Conservation (phyloP, 2,329 filamentous ascomycete genomes). For the Coccinonectria pachysandricola region DNA sequence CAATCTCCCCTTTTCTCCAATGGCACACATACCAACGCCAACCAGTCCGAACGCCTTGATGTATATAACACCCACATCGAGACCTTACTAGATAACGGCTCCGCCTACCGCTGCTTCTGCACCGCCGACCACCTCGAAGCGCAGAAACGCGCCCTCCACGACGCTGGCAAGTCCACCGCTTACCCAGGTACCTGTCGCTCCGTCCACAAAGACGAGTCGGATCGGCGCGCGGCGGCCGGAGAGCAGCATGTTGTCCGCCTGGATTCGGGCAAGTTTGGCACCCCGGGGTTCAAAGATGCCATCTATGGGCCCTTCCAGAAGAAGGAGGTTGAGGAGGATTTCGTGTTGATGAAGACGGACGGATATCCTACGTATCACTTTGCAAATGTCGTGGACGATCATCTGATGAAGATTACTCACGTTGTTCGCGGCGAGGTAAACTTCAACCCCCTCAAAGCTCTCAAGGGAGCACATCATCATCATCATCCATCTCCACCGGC, state of each 20-base stretch:
- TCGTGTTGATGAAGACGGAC: conserved; percentile 83
- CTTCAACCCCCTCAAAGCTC: too few relatives aligned
- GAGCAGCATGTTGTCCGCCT: conserved; percentile 72
- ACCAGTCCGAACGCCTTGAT: conserved; percentile 64
- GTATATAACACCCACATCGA: conserved; percentile 65
- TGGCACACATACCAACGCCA: not conserved
- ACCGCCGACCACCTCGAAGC: conserved; percentile 57
- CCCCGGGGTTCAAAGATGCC: conserved; percentile 61
- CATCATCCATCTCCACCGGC: not conserved
- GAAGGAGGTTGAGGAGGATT: conserved; percentile 57
- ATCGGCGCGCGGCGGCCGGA: conserved; percentile 55
- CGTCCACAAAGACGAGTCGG: conserved; percentile 56
- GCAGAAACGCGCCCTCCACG: conserved; percentile 53
- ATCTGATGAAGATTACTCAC: conserved; percentile 90
- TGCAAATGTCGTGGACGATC: conserved; percentile 93
- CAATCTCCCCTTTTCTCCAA: not conserved
- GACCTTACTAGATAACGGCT: conserved; percentile 55
- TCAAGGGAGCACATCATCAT: too few relatives aligned
- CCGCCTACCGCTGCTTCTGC: conserved; percentile 93
- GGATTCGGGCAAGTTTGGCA: conserved; percentile 43
- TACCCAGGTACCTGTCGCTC: conserved; percentile 60
- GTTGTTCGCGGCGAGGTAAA: conserved; percentile 78
- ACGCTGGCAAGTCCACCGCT: conserved; percentile 31
- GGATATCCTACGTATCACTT: conserved; percentile 94
- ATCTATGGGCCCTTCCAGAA: conserved; percentile 64